These are phyloP conservation scores for Geranium incanum DNA, from an alignment of 441 rosid genomes.

Conservation along the genomic window DNA sequence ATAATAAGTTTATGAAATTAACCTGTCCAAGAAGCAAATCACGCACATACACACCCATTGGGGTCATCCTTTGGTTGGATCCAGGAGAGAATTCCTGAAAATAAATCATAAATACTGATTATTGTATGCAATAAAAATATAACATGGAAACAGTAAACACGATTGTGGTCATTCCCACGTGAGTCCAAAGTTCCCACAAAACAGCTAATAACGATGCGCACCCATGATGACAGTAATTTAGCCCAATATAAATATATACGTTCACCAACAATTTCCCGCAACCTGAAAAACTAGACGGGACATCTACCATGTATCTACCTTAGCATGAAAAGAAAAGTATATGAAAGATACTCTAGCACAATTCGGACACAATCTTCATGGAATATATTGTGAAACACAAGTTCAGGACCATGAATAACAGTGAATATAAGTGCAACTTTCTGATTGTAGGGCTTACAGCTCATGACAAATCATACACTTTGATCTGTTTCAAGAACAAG, in stretches of 20 bases:
- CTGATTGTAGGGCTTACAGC: no score
- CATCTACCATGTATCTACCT: background rate
- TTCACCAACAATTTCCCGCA: background rate
- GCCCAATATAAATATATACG: background rate
- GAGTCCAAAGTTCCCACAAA: background rate
- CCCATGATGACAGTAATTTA: background rate
- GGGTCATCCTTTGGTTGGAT: slow-evolving; percentile 63
- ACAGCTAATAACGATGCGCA: background rate
- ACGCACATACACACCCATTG: slow-evolving; percentile 88
- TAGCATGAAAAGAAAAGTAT: background rate
- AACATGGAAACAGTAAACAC: background rate
- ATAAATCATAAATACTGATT: slow-evolving; percentile 12
- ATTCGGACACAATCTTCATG: background rate
- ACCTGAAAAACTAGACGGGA: background rate
- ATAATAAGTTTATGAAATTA: slow-evolving; percentile 23
- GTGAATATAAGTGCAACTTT: no score
- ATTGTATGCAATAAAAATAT: background rate
- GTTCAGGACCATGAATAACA: background rate
- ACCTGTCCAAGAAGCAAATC: slow-evolving; percentile 98
- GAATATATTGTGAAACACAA: background rate
- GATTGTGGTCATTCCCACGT: background rate
- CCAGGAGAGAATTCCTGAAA: slow-evolving; percentile 91
- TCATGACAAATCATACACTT: background rate
- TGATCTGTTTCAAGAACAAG: background rate
- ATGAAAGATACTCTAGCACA: background rate